These are phyloP conservation scores for Candida piceae DNA, from an alignment of 805 yeast genomes.

Conservation along the genomic window DNA sequence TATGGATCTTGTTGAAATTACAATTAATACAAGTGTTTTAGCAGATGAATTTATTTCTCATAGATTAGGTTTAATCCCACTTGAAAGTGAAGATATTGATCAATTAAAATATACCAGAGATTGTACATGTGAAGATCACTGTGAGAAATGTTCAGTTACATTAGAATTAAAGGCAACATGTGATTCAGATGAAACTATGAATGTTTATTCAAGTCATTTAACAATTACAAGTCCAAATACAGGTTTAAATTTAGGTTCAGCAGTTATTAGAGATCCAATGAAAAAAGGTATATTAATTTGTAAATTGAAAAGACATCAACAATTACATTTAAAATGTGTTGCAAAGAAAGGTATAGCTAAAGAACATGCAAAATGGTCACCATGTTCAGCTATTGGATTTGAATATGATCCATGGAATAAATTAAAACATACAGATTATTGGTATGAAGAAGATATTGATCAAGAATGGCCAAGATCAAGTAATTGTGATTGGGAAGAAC, in stretches of 20 bases:
- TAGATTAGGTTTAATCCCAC: conserved; percentile 87
- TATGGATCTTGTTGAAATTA: conserved; percentile 92
- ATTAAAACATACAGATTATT: conserved; percentile 88
- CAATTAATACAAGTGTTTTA: conserved; percentile 84
- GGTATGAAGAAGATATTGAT: conserved; percentile 89
- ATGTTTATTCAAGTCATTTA: conserved; percentile 83
- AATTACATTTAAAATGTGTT: conserved; percentile 79
- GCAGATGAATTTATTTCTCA: conserved; percentile 97
- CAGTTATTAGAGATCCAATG: conserved; percentile 74
- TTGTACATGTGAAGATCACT: conserved; percentile 96
- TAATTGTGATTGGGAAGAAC: conserved; percentile 94
- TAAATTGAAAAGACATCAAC: conserved; percentile 89
- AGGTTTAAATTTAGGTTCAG: conserved; percentile 58
- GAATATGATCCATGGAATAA: conserved; percentile 99
- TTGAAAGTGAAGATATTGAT: conserved; percentile 79
- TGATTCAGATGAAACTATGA: conserved; percentile 81
- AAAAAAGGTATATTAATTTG: conserved; percentile 86
- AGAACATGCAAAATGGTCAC: conserved; percentile 99
- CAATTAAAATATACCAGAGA: conserved; percentile 84
- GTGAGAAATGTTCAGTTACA: conserved; percentile 91
- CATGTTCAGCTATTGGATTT: conserved; percentile 91
- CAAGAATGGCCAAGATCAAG: conserved; percentile 90
- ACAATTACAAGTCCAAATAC: conserved; percentile 33
- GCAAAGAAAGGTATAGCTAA: conserved; percentile 97
- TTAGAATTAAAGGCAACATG: conserved; percentile 80